Base-by-base conservation (phyloP, 805 yeast genomes). In the Ogataea trehalophila region DNA sequence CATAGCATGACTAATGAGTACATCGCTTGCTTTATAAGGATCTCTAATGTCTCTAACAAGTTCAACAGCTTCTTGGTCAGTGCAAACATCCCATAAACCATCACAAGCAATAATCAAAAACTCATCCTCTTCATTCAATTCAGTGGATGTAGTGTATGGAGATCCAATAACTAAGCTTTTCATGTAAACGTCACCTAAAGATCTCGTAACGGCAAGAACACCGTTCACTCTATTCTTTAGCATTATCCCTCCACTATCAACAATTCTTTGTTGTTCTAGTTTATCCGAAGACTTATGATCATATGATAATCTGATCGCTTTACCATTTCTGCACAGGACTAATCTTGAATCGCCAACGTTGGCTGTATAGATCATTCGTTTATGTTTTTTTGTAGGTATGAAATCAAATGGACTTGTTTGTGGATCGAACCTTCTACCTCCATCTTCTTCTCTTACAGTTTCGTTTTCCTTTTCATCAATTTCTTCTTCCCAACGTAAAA, bases 201-300 rank as follows among this genome's bases (percentile, higher is more conserved):
- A 85, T 52, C 99, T 73, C 2, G 97, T 89, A 11, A 92, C 96
- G 0, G 98, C 98, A 43, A 94, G 74, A 66, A 92, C 90, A 3
- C 98, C 99, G 65, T 92, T 94, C 23, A 92, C 99, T 57, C 99
- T 76, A 51, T 88, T 86, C 59, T 89, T 88, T 77, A 94, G 77
- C 48, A 92, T 80, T 31, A 92, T 68, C 0, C 99, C 99, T 2
- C 99, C 99, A 5, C 78, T 74, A 42, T 80, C 75, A 46, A 80
- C 76, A 18, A 92, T 84, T 55, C 99, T 75, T 54, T 77, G 78
- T 50, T 83, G 79, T 64, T 92, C 99, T 57, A 80, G 70, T 7
- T 69, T 65, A 65, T 92, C 99, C 2, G 87, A 77, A 2, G 96
- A 96, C 63, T 92, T 91, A 66, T 92, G 99, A 62, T 92, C 99